A percentile compares a stretch with the other conserved stretches of the same genome.
Evolutionary conservation across 2,329 filamentous ascomycete species (phyloP).

Genomic region (Neodidymelliopsis sp.): DNA sequence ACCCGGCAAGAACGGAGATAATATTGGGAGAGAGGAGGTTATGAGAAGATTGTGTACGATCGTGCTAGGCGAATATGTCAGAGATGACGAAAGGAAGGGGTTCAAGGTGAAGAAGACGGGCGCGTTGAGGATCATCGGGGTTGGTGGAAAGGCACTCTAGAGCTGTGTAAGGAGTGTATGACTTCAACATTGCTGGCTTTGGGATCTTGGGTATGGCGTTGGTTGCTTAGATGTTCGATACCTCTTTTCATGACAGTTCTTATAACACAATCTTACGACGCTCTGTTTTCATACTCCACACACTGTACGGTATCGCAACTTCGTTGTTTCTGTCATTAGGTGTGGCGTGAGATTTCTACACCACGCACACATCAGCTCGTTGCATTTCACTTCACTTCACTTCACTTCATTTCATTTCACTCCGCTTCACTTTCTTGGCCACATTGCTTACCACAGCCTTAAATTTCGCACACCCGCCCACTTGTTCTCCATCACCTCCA

Average conservation of each 20-base stretch:
- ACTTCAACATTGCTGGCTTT: background rate
- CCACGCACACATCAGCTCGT: no score
- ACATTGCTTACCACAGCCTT: no score
- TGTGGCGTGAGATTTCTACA: no score
- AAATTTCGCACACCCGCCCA: no score
- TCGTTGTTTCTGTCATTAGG: no score
- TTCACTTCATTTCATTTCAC: no score
- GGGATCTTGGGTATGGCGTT: slow-evolving; percentile 2
- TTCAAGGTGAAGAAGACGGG: slow-evolving; percentile 25
- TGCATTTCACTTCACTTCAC: no score
- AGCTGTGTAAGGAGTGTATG: background rate
- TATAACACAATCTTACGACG: no score
- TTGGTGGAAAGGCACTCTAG: slow-evolving; percentile 5
- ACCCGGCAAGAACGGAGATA: slow-evolving; percentile 30
- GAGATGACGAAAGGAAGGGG: slow-evolving; percentile 46
- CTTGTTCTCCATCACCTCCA: no score
- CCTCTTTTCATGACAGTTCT: background rate
- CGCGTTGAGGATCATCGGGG: slow-evolving; percentile 21
- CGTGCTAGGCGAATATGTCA: slow-evolving; percentile 42
- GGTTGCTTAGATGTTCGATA: slow-evolving; percentile 6
- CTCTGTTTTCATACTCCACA: no score
- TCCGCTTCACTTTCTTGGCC: no score
- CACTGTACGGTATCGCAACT: no score
- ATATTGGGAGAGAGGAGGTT: slow-evolving; percentile 37
- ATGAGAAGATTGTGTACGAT: slow-evolving; percentile 43